Conservation (phyloP, 192 early-diverging fungal species). For the Entomortierella chlamydospora region DNA sequence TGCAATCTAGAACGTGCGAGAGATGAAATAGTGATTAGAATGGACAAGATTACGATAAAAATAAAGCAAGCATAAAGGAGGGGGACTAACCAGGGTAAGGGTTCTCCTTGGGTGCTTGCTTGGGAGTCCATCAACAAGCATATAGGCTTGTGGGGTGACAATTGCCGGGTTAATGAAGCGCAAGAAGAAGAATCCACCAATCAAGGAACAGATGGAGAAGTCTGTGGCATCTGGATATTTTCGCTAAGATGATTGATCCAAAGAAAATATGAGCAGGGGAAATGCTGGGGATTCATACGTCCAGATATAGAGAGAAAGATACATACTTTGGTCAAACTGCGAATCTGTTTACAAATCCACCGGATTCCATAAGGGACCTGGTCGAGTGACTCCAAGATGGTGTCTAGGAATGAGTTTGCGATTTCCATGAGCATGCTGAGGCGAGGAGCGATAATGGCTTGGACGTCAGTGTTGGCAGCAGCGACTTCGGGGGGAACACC, state of each 20-base stretch:
- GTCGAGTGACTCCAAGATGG: slow-evolving; percentile 84
- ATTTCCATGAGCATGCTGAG: slow-evolving; percentile 88
- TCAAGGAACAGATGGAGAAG: slow-evolving; percentile 90
- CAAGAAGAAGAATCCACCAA: slow-evolving; percentile 97
- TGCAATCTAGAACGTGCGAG: slow-evolving; percentile 74
- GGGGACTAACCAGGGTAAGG: slow-evolving; percentile 77
- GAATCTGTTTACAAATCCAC: slow-evolving; percentile 99
- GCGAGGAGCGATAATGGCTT: slow-evolving; percentile 85
- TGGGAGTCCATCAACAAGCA: slow-evolving; percentile 88
- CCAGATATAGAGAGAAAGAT: no score
- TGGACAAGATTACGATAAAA: background rate
- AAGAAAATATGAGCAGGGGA: background rate
- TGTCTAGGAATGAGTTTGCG: slow-evolving; percentile 85
- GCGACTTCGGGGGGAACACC: slow-evolving; percentile 88
- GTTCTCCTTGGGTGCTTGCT: slow-evolving; percentile 85
- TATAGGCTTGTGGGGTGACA: slow-evolving; percentile 95
- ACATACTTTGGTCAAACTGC: slow-evolving; percentile 81
- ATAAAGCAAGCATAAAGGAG: background rate
- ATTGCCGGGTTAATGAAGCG: slow-evolving; percentile 98
- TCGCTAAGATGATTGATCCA: slow-evolving; percentile 50
- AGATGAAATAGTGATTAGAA: slow-evolving; percentile 1
- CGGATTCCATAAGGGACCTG: slow-evolving; percentile 95
- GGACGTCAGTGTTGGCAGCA: slow-evolving; percentile 83
- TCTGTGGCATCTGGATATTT: slow-evolving; percentile 94
- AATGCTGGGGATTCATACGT: background rate